A percentile compares a stretch with the other conserved stretches of the same genome.
phyloP scores from a whole-genome alignment of 257 asterid species.

The Coffea eugenioides region DNA sequence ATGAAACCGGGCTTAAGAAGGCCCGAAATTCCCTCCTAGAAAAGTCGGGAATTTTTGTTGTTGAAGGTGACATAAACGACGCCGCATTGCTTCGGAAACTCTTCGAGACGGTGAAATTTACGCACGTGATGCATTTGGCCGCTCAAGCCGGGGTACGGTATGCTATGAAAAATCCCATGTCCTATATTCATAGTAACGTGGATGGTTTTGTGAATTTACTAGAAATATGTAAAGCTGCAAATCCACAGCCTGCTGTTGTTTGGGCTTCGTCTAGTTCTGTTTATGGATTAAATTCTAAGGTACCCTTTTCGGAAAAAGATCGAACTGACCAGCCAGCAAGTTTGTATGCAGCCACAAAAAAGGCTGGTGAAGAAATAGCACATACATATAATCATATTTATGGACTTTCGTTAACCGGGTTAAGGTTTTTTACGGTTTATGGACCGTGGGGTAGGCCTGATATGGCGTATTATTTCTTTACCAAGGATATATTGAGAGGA shows the following conservation, averaged over 20 bases:
- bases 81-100: slow-evolving; percentile 46
- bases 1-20: slow-evolving; percentile 68
- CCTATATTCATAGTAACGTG: slow-evolving; percentile 67
- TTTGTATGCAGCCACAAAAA: slow-evolving; percentile 79
- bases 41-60: slow-evolving; percentile 48
- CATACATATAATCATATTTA: slow-evolving; percentile 74
- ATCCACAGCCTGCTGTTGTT: slow-evolving; percentile 66
- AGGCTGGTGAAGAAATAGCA: slow-evolving; percentile 86
- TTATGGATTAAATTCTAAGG: slow-evolving; percentile 79
- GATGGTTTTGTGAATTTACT: slow-evolving; percentile 66
- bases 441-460: slow-evolving; percentile 98
- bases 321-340: slow-evolving; percentile 81
- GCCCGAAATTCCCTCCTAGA: slow-evolving; percentile 60
- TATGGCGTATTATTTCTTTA: slow-evolving; percentile 82
- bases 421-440: slow-evolving; percentile 73
- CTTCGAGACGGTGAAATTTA: slow-evolving; percentile 52
- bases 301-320: slow-evolving; percentile 74
- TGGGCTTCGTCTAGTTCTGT: slow-evolving; percentile 92
- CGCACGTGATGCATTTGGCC: slow-evolving; percentile 81
- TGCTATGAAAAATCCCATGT: slow-evolving; percentile 71
- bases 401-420: slow-evolving; percentile 75
- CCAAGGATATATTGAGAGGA: slow-evolving; percentile 67
- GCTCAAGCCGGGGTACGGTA: slow-evolving; percentile 90
- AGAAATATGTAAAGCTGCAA: slow-evolving; percentile 57
- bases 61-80: slow-evolving; percentile 65